A percentile compares a stretch with the other conserved stretches of the same genome.
These are phyloP conservation scores for Alloascoidea africana DNA, from an alignment of 805 yeast species.

Conservation along the genomic window DNA sequence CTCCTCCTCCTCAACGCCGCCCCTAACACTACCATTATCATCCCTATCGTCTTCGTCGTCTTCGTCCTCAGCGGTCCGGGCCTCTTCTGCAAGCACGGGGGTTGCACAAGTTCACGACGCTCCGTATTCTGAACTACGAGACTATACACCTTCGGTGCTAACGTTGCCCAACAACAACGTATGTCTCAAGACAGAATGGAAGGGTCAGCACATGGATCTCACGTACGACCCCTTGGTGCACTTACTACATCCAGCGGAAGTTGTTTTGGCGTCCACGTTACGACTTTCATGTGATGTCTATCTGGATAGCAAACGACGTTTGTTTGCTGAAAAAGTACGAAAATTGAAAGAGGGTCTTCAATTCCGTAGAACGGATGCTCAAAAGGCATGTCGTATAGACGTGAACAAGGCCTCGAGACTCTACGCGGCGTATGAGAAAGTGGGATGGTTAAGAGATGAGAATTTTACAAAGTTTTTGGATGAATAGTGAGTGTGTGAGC, in stretches of 20 bases:
- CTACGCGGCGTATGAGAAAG: slow-evolving; percentile 80
- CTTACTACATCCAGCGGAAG: slow-evolving; percentile 85
- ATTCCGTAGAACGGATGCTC: slow-evolving; percentile 94
- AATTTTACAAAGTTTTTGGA: slow-evolving; percentile 37
- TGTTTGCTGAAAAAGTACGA: slow-evolving; percentile 79
- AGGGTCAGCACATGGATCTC: slow-evolving; percentile 93
- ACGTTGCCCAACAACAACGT: too few species aligned
- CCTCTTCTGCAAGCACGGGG: neutral
- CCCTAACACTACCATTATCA: too few species aligned
- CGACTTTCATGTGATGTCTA: slow-evolving; percentile 81
- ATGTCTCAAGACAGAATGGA: slow-evolving; percentile 90
- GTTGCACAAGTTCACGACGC: too few species aligned
- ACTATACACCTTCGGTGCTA: slow-evolving; percentile 59
- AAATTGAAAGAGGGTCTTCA: slow-evolving; percentile 56
- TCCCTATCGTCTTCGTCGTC: too few species aligned
- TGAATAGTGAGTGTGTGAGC: too few species aligned
- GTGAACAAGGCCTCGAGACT: slow-evolving; percentile 90
- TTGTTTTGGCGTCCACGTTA: slow-evolving; percentile 70
- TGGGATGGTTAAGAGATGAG: slow-evolving; percentile 80
- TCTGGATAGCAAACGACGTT: slow-evolving; percentile 60
- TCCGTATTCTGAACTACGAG: slow-evolving; percentile 56
- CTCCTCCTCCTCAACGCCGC: too few species aligned
- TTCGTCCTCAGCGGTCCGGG: neutral
- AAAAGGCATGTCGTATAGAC: slow-evolving; percentile 93
- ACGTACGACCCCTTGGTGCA: slow-evolving; percentile 56